phyloP scores from a whole-genome alignment of 495 filamentous ascomycete species.

The Penicillium malachiteum region DNA sequence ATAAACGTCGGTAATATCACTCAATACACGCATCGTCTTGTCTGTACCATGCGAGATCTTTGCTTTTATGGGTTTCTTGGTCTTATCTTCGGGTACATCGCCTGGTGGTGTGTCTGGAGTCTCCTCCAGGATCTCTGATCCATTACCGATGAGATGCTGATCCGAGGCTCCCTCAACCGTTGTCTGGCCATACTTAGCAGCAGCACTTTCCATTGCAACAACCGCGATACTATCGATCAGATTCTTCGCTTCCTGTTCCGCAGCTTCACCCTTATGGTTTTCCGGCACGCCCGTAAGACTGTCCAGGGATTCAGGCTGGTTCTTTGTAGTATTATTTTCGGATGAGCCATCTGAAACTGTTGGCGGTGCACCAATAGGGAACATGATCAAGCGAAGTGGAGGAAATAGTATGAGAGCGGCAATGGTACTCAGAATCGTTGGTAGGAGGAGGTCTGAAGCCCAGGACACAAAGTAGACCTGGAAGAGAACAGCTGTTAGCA shows the following conservation, averaged over 20 bases:
- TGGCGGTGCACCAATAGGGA: conserved; percentile 70
- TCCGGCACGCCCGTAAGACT: conserved; percentile 81
- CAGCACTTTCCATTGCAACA: conserved; percentile 72
- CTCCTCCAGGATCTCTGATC: conserved; percentile 52
- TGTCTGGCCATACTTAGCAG: conserved; percentile 65
- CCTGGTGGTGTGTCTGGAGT: conserved; percentile 60
- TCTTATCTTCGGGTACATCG: conserved; percentile 68
- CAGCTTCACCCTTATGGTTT: conserved; percentile 81
- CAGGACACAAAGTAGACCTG: conserved; percentile 74
- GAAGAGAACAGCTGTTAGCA: neutral
- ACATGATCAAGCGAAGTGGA: conserved; percentile 60
- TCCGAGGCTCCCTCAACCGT: conserved; percentile 44
- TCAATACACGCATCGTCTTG: conserved; percentile 72
- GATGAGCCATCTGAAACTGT: conserved; percentile 57
- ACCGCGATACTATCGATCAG: conserved; percentile 74
- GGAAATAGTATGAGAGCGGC: conserved; percentile 69
- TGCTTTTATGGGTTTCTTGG: conserved; percentile 77
- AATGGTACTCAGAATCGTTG: conserved; percentile 53
- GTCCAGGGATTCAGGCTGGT: conserved; percentile 71
- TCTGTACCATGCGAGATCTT: conserved; percentile 75
- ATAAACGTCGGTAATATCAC: conserved; percentile 74
- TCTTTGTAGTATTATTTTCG: conserved; percentile 66
- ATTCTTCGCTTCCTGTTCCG: conserved; percentile 81
- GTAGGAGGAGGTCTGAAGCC: conserved; percentile 72
- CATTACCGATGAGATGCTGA: conserved; percentile 56